phyloP scores from a whole-genome alignment of 495 filamentous ascomycete species.

The Xylaria cubensis region DNA sequence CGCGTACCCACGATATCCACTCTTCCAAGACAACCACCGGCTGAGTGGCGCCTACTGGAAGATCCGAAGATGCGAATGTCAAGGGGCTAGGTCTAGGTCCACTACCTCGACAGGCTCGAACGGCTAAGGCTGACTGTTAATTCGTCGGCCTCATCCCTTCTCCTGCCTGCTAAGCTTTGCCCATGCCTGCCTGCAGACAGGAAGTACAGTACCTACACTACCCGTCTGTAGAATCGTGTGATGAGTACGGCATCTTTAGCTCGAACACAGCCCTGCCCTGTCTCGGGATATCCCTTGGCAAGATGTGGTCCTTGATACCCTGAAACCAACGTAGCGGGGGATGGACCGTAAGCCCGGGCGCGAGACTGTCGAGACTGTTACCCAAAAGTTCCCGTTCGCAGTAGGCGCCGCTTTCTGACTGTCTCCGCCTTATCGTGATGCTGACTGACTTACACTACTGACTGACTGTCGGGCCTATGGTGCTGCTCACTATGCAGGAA shows the following conservation, averaged over 20 bases:
- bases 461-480: not conserved
- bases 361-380: slow-evolving; percentile 12
- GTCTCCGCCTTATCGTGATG: slow-evolving; percentile 26
- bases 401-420: slow-evolving; percentile 7
- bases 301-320: slow-evolving; percentile 23
- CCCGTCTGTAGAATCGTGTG: not conserved
- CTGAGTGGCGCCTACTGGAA: slow-evolving; percentile 8
- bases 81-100: slow-evolving; percentile 1
- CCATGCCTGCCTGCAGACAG: slow-evolving; percentile 6
- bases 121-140: slow-evolving; percentile 22
- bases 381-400: not conserved
- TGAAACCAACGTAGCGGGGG: slow-evolving; percentile 4
- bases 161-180: slow-evolving; percentile 16
- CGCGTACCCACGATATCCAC: slow-evolving; percentile 20
- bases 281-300: slow-evolving; percentile 9
- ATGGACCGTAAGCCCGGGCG: slow-evolving; percentile 21
- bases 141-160: slow-evolving; percentile 15
- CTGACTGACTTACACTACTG: slow-evolving; percentile 18
- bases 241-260: slow-evolving; percentile 21
- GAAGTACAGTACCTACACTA: not conserved
- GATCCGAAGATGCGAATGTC: slow-evolving; percentile 14
- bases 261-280: slow-evolving; percentile 16
- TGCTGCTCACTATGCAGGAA: slow-evolving; percentile 25
- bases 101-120: slow-evolving; percentile 14
- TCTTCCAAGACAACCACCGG: not conserved